phyloP scores from a whole-genome alignment of 2,329 filamentous ascomycete genomes.

The Tolypocladium pustulatum region DNA sequence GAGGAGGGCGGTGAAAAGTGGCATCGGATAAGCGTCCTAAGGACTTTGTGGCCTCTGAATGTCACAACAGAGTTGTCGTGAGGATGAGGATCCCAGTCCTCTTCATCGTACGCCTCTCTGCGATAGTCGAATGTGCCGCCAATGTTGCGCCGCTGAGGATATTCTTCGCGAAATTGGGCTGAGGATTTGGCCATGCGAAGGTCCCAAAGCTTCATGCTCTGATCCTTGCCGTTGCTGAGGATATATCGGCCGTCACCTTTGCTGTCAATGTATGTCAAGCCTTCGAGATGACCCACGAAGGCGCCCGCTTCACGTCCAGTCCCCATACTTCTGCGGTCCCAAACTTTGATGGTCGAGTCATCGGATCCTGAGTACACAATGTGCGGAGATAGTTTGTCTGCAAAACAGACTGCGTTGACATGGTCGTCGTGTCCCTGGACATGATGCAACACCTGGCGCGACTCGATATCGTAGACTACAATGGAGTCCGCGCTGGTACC shows the following conservation, averaged over 20 bases:
- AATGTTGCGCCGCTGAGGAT: constrained; percentile 42
- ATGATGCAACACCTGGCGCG: constrained; percentile 60
- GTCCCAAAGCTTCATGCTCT: constrained; percentile 97
- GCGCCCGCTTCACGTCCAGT: constrained; percentile 62
- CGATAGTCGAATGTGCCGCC: constrained; percentile 65
- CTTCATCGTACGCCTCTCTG: constrained; percentile 52
- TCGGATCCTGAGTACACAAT: constrained; percentile 95
- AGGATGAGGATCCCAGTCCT: constrained; percentile 48
- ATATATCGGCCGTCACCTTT: constrained; percentile 71
- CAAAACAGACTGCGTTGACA: constrained; percentile 95
- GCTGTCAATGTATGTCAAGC: constrained; percentile 58
- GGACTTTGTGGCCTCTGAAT: constrained; percentile 80
- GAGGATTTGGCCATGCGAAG: constrained; percentile 78
- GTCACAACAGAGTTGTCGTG: constrained; percentile 92
- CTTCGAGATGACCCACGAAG: constrained; percentile 57
- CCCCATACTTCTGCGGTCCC: constrained; percentile 88
- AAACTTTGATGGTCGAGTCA: constrained; percentile 88
- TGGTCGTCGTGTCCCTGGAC: constrained; percentile 75
- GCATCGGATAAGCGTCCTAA: constrained; percentile 85
- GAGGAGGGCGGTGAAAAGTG: constrained; percentile 85
- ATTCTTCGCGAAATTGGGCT: constrained; percentile 45
- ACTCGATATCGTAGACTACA: constrained; percentile 87
- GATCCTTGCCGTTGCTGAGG: constrained; percentile 89
- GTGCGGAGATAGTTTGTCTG: constrained; percentile 78
- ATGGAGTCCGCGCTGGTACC: constrained; percentile 73